phyloP scores from a whole-genome alignment of 2,329 filamentous ascomycete genomes.

The Hypoxylon sp. region DNA sequence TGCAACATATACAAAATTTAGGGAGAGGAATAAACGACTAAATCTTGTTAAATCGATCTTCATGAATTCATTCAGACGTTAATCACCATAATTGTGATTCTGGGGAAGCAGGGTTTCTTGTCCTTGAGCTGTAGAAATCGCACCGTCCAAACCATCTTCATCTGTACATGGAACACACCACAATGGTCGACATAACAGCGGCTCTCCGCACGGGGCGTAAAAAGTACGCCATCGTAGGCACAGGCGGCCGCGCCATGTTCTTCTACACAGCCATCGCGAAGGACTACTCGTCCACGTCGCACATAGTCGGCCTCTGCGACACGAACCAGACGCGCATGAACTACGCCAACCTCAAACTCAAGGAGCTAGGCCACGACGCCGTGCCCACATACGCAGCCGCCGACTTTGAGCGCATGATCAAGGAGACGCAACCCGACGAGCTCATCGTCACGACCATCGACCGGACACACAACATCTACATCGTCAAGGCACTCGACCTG shows the following conservation, averaged over 20 bases:
- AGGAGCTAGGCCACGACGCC: constrained; percentile 60
- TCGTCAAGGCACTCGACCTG: constrained; percentile 70
- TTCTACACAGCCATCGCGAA: constrained; percentile 71
- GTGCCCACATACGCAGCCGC: constrained; percentile 69
- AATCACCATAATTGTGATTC: background rate
- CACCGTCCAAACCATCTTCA: too few relatives aligned
- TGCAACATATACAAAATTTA: background rate
- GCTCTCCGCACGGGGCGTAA: constrained; percentile 51
- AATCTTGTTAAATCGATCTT: too few relatives aligned
- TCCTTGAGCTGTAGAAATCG: background rate
- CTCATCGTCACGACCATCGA: constrained; percentile 76
- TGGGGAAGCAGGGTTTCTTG: background rate
- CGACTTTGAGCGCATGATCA: constrained; percentile 72
- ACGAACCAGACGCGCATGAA: constrained; percentile 72
- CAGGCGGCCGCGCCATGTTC: constrained; percentile 71
- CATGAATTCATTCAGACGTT: background rate
- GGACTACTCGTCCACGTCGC: constrained; percentile 65
- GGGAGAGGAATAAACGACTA: background rate
- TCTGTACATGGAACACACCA: background rate
- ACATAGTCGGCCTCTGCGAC: constrained; percentile 71
- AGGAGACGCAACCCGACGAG: constrained; percentile 70
- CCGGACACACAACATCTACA: constrained; percentile 73
- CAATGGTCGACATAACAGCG: constrained; percentile 43
- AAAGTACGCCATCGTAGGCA: constrained; percentile 70
- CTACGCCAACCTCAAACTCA: constrained; percentile 67